phyloP scores from a whole-genome alignment of 306 rosid genomes.

The Cicer cuneatum region DNA sequence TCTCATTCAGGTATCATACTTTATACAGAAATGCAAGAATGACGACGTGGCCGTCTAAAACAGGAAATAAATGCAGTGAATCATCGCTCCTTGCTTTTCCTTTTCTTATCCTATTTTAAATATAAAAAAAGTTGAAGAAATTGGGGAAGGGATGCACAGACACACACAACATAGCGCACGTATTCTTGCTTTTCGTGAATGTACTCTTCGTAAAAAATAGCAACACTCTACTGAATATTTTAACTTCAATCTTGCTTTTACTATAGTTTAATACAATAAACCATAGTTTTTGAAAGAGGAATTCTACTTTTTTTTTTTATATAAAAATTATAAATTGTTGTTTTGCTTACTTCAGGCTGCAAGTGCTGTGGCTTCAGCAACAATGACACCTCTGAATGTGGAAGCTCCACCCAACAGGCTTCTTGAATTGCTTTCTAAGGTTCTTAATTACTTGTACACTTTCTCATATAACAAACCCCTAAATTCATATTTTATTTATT shows the following conservation, averaged over 20 bases:
- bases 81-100: too few relatives aligned
- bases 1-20: conserved; percentile 66
- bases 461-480: not conserved
- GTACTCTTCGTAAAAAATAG: too few relatives aligned
- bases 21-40: too few relatives aligned
- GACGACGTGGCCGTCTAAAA: too few relatives aligned
- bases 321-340: not conserved
- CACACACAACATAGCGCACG: too few relatives aligned
- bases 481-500: not conserved
- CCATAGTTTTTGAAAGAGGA: conserved; percentile 55
- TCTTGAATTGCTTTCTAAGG: conserved; percentile 78
- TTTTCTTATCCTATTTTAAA: too few relatives aligned
- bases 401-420: conserved; percentile 73
- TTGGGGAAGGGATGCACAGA: too few relatives aligned
- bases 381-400: conserved; percentile 78
- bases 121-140: too few relatives aligned
- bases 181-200: too few relatives aligned
- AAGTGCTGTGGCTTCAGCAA: conserved; percentile 81
- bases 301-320: not conserved
- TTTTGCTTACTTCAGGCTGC: conserved; percentile 63
- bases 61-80: too few relatives aligned
- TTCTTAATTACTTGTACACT: conserved; percentile 44
- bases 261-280: not conserved
- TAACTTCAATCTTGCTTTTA: not conserved
- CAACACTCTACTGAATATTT: too few relatives aligned